phyloP scores from a whole-genome alignment of 495 filamentous ascomycete species.

The Terfezia claveryi region DNA sequence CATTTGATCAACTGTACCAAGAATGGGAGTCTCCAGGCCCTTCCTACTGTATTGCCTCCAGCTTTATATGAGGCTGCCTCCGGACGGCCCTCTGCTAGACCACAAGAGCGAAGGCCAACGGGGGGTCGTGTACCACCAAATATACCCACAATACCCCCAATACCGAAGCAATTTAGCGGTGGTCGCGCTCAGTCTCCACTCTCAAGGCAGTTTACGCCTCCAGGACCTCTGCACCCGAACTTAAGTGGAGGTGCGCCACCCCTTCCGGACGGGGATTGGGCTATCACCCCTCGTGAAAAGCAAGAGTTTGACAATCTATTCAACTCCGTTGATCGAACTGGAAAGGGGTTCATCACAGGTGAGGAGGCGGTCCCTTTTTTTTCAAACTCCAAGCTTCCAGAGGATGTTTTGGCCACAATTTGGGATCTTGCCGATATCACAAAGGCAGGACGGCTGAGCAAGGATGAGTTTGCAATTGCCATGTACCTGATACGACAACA shows the following conservation, averaged over 20 bases:
- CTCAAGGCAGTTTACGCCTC: slow-evolving; percentile 17
- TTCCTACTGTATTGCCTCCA: slow-evolving; percentile 64
- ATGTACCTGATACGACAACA: slow-evolving; percentile 93
- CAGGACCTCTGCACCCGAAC: slow-evolving; percentile 5
- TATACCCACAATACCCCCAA: slow-evolving; percentile 31
- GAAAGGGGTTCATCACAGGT: slow-evolving; percentile 62
- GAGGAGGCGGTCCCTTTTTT: slow-evolving; percentile 94
- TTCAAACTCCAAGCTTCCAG: slow-evolving; percentile 68
- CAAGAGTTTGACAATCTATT: slow-evolving; percentile 66
- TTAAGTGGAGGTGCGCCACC: slow-evolving; percentile 8
- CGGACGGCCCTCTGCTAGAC: slow-evolving; percentile 34
- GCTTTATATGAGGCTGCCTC: slow-evolving; percentile 82
- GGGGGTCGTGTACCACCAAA: slow-evolving; percentile 14
- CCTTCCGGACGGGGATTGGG: slow-evolving; percentile 38
- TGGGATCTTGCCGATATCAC: slow-evolving; percentile 95
- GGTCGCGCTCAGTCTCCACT: slow-evolving; percentile 15
- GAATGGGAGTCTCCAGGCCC: slow-evolving; percentile 49
- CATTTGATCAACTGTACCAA: slow-evolving; percentile 83
- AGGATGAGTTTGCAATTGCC: slow-evolving; percentile 88
- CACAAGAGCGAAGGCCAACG: slow-evolving; percentile 10
- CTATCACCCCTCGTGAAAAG: slow-evolving; percentile 65
- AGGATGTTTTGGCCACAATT: slow-evolving; percentile 81
- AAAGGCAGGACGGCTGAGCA: slow-evolving; percentile 60
- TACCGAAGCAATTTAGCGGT: slow-evolving; percentile 47
- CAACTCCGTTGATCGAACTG: slow-evolving; percentile 52